Base-by-base conservation (phyloP, 768 basidiomycete genomes). In the Suillus clintonianus region DNA sequence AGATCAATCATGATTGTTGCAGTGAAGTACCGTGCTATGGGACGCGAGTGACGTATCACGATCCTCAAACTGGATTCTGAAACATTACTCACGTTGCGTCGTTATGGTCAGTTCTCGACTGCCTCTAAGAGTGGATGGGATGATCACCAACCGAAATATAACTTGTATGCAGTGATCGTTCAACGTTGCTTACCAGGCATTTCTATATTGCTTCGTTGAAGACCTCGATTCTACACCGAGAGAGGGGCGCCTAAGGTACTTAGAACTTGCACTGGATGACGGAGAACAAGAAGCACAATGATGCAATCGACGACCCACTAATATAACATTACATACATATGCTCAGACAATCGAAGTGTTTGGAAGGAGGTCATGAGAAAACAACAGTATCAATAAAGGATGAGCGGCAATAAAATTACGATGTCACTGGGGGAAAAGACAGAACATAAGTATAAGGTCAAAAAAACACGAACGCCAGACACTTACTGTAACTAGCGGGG, bases 401-500 rank as follows among this genome's bases (percentile, higher is more conserved):
- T 42, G 30, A 48, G 60, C 61, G 64, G 59, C 45, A 64, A 71
- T 62, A 60, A 68, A 45, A 78, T 79, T 74, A 87, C 67, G 82
- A 81, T 4, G 80, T 81, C 80, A 82, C 80, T 81, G 64, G 27
- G 47, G 59, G 45, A 2, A 41, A 14, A 27, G n/a, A 62, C 4
- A 68, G 54, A 67, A 57, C 14, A 34, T 24, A 0, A 24, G 6
- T 19, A 59, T 10, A 17, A 19, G 11, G 17, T 30, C 36, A 65
- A 36, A 27, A 1, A 55, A 22, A 59, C 32, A 62, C 10, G 5
- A 53, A 11, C 17, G 3, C 15, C 27, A 42, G 15, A 32, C n/a
- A 89, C 93, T 76, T 71, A 96, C 94, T 99, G 84, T 99, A 99
- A 68, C 90, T 95, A 42, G 95, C 90, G 51, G 95, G 91, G 72